Conservation (phyloP, 2,329 filamentous ascomycete genomes). For the Fonsecaea nubica region DNA sequence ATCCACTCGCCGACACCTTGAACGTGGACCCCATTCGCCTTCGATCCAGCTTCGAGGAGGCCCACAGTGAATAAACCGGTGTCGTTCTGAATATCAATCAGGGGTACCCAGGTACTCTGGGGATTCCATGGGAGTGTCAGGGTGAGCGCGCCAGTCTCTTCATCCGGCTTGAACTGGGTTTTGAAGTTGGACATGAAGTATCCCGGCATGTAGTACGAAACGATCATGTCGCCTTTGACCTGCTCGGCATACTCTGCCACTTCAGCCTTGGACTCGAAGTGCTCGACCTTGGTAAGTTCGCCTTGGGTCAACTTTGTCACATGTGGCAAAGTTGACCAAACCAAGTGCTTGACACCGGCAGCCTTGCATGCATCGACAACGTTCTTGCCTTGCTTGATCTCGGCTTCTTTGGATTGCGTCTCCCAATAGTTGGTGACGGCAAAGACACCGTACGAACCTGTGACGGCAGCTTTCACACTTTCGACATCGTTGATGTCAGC, state of each 20-base stretch:
- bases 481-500: constrained; percentile 49
- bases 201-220: constrained; percentile 51
- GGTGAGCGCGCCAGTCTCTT: constrained; percentile 43
- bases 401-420: constrained; percentile 47
- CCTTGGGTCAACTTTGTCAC: constrained; percentile 46
- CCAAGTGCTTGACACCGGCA: constrained; percentile 48
- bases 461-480: constrained; percentile 52
- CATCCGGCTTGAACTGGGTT: constrained; percentile 41
- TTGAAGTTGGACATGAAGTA: constrained; percentile 54
- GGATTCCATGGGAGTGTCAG: constrained; percentile 41
- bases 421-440: constrained; percentile 56
- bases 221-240: constrained; percentile 41
- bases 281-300: constrained; percentile 45
- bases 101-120: constrained; percentile 48
- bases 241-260: constrained; percentile 48
- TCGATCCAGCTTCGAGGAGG: constrained; percentile 37
- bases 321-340: constrained; percentile 50
- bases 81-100: constrained; percentile 55
- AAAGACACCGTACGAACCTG: constrained; percentile 58
- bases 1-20: constrained; percentile 52
- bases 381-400: constrained; percentile 47
- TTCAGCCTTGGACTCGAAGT: constrained; percentile 54
- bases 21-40: constrained; percentile 51
- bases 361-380: constrained; percentile 49
- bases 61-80: constrained; percentile 53